Evolutionary conservation across 202 grass and related monocot genomes (phyloP), one percentile per base, ranked within the genome.

Genomic region (Zizania palustris): DNA sequence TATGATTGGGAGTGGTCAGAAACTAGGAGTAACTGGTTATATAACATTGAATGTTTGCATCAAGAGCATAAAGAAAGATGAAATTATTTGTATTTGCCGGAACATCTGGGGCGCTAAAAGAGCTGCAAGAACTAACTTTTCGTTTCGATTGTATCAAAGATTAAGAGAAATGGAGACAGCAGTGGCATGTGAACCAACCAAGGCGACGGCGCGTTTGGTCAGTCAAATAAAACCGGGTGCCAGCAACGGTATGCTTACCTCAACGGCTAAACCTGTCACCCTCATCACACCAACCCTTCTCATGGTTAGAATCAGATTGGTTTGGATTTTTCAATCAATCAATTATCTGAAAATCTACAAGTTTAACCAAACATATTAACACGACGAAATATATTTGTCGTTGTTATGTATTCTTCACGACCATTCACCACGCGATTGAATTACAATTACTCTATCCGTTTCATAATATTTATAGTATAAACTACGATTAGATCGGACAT

Each of bases 141-240:
- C 7, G 16, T 9, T 55, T 55, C 19, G 51, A 55, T 20, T 55
- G n/a, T 55, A 7, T 16, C 51, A 7, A 55, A 51, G 20, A 3
- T 20, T 6, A n/a, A 7, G 28, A 28, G 28, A 28, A 28, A 28
- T 28, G 28, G 28, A 28, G 28, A 28, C 69, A 82, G 72, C 10
- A 8, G 45, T 20, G 43, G 5, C 60, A 41, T 54, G 73, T 22
- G 60, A 72, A 82, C 69, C 49, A 35, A 70, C 57, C 57, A 54
- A 77, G 45, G 49, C 12, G 67, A 19, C 75, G 83, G 62, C 69
- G 76, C 53, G 76, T 85, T 66, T 38, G 75, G 62, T 54, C 69
- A 37, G 62, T 76, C 56, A 85, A 80, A 85, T 67, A n/a, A 67
- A 58, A 18, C 67, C 49, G 11, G 16, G 46, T 35, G 54, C 51